Evolutionary conservation across 2,329 filamentous ascomycete genomes (phyloP).

Genomic region (Leptographium wingfieldii): DNA sequence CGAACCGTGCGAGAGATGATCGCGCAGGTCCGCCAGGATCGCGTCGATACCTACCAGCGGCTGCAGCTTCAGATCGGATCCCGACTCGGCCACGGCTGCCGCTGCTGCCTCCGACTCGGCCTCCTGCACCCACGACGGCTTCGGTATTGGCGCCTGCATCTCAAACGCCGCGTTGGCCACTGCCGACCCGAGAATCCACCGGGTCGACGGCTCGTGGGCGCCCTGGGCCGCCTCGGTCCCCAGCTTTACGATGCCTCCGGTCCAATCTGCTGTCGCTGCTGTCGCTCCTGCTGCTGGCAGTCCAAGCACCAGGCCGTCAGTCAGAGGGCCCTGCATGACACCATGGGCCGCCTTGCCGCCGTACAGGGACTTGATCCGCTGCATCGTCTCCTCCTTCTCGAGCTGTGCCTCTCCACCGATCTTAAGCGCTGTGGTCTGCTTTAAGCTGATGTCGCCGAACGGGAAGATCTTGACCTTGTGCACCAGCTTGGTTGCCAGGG

Average conservation of each 20-base stretch:
- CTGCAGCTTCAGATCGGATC: conserved; percentile 16
- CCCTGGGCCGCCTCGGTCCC: conserved; percentile 16
- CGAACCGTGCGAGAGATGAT: conserved; percentile 70
- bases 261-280: conserved; percentile 37
- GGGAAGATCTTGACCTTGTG: conserved; percentile 66
- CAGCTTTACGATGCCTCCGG: conserved; percentile 74
- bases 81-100: conserved; percentile 31
- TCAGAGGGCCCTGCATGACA: conserved; percentile 71
- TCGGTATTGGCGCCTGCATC: conserved; percentile 60
- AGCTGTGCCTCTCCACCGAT: conserved; percentile 80
- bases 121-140: conserved; percentile 41
- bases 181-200: conserved; percentile 61
- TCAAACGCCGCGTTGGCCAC: conserved; percentile 64
- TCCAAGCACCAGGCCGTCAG: conserved; percentile 71
- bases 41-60: conserved; percentile 74
- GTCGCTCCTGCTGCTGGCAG: conserved; percentile 37
- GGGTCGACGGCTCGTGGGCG: conserved; percentile 18
- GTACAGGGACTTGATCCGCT: conserved; percentile 61
- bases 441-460: conserved; percentile 44
- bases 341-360: conserved; percentile 43
- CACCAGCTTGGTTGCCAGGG: conserved; percentile 39
- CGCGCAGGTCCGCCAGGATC: conserved; percentile 58
- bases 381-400: conserved; percentile 64
- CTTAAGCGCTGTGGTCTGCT: conserved; percentile 48
- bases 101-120: conserved; percentile 22